Percentiles rank a stretch among this genome's conserved stretches.
These are phyloP conservation scores for Incumbomyces delicatus DNA, from an alignment of 2,329 filamentous ascomycete species.

Conservation along the genomic window DNA sequence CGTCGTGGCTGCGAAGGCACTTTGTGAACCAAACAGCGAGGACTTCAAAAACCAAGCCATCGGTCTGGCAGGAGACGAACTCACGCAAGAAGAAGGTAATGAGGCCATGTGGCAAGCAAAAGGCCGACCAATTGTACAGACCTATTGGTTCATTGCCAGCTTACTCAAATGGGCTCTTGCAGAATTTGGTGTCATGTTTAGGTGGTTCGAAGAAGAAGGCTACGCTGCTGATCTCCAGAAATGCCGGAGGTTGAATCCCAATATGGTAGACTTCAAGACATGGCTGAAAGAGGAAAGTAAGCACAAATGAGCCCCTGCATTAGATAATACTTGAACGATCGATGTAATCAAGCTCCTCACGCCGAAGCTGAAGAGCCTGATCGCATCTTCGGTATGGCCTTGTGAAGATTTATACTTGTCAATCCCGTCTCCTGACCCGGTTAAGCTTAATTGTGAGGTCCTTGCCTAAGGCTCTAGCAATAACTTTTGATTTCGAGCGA, in stretches of 20 bases:
- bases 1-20: constrained; percentile 40
- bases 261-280: constrained; percentile 37
- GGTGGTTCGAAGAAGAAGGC: constrained; percentile 42
- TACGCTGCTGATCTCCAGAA: constrained; percentile 38
- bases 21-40: constrained; percentile 31
- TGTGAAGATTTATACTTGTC: too few relatives aligned
- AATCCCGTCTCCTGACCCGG: too few relatives aligned
- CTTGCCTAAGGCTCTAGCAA: too few relatives aligned
- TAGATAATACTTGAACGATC: too few relatives aligned
- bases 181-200: constrained; percentile 39
- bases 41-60: constrained; percentile 37
- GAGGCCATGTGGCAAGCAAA: constrained; percentile 38
- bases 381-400: too few relatives aligned
- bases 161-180: constrained; percentile 14
- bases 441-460: too few relatives aligned
- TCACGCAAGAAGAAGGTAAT: constrained; percentile 38
- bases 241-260: constrained; percentile 35
- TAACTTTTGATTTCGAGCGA: too few relatives aligned
- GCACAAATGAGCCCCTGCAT: not conserved
- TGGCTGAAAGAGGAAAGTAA: constrained; percentile 41
- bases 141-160: constrained; percentile 16
- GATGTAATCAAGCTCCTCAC: too few relatives aligned
- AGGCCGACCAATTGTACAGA: constrained; percentile 33
- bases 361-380: too few relatives aligned
- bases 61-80: constrained; percentile 44